A percentile compares a stretch with the other conserved stretches of the same genome.
phyloP scores from a whole-genome alignment of 495 filamentous ascomycete species.

The Penicillium soppii region DNA sequence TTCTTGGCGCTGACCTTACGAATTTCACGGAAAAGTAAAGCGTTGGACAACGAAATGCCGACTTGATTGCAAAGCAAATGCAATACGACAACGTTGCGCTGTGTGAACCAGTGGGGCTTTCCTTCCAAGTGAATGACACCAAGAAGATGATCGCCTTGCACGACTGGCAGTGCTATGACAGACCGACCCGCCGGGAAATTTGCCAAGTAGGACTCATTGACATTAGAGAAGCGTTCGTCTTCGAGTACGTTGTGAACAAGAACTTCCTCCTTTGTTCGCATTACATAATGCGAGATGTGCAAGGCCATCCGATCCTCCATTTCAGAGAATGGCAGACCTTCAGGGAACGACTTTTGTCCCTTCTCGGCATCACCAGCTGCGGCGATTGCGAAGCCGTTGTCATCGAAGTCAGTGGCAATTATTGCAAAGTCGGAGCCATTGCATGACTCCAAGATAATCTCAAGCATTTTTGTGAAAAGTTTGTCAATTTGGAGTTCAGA shows the following conservation, averaged over 20 bases:
- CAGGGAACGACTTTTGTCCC: conserved; percentile 54
- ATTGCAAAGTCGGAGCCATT: conserved; percentile 77
- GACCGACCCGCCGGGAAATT: conserved; percentile 70
- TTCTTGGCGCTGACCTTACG: conserved; percentile 79
- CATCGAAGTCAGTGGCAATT: conserved; percentile 73
- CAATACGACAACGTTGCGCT: conserved; percentile 81
- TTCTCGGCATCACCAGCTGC: conserved; percentile 70
- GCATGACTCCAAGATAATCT: conserved; percentile 84
- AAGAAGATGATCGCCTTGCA: conserved; percentile 73
- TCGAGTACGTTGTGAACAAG: conserved; percentile 79
- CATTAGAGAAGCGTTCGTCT: conserved; percentile 85
- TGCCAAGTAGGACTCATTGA: conserved; percentile 66
- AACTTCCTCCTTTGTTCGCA: conserved; percentile 79
- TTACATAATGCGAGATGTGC: conserved; percentile 77
- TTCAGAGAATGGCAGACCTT: conserved; percentile 63
- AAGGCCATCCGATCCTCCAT: conserved; percentile 67
- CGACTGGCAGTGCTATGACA: conserved; percentile 82
- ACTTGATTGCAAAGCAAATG: conserved; percentile 88
- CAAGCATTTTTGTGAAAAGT: conserved; percentile 83
- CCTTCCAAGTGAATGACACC: conserved; percentile 87
- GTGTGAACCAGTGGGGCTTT: conserved; percentile 80
- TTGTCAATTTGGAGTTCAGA: conserved; percentile 83
- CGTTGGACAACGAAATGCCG: conserved; percentile 84
- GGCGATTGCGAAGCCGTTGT: conserved; percentile 71
- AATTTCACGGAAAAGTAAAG: conserved; percentile 76